Conservation (phyloP, 441 rosid species). For the Jatropha podagrica region DNA sequence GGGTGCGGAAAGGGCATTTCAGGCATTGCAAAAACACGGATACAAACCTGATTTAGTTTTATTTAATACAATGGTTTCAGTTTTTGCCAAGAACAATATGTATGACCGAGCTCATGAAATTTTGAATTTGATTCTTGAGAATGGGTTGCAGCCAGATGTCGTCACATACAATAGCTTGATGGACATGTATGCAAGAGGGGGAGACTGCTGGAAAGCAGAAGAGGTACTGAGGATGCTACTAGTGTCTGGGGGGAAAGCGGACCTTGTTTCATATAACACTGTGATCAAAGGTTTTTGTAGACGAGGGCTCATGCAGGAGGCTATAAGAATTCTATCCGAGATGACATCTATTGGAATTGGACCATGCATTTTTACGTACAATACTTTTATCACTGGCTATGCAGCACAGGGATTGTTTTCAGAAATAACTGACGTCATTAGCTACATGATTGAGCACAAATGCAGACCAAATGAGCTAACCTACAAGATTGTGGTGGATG, state of each 20-base stretch:
- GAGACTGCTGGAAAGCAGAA: constrained; percentile 88
- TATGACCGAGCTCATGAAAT: constrained; percentile 57
- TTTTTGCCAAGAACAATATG: constrained; percentile 67
- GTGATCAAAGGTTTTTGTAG: constrained; percentile 94
- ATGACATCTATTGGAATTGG: constrained; percentile 68
- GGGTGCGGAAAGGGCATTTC: constrained; percentile 72
- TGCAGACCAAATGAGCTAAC: constrained; percentile 79
- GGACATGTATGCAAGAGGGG: constrained; percentile 84
- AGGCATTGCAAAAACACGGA: constrained; percentile 51
- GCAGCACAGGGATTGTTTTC: constrained; percentile 60
- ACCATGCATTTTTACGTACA: constrained; percentile 86
- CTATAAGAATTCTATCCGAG: constrained; percentile 63
- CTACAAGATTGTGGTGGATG: constrained; percentile 81
- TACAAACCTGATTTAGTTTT: constrained; percentile 82
- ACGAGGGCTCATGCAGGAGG: constrained; percentile 79
- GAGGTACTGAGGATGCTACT: constrained; percentile 58
- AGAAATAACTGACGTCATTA: constrained; percentile 66
- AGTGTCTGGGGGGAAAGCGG: constrained; percentile 51
- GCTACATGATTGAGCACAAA: constrained; percentile 62
- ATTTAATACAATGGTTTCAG: constrained; percentile 73
- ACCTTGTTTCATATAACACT: constrained; percentile 81
- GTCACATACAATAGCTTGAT: constrained; percentile 83
- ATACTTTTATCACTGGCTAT: constrained; percentile 78
- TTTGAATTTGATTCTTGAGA: constrained; percentile 47
- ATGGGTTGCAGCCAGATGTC: constrained; percentile 73